phyloP scores from a whole-genome alignment of 257 asterid genomes.

The Lantana camara region DNA sequence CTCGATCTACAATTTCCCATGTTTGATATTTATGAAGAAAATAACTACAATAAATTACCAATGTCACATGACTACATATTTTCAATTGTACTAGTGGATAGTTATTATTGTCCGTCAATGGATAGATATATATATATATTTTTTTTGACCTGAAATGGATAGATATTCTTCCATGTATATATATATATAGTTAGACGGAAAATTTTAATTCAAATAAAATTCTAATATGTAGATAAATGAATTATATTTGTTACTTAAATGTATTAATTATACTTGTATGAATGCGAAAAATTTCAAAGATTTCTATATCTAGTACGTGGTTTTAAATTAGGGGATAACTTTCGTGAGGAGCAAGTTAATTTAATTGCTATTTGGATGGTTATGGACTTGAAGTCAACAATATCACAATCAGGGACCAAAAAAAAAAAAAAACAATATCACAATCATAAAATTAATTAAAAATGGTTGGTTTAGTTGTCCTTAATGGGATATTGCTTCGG shows the following conservation, averaged over 20 bases:
- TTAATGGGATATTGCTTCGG: no score
- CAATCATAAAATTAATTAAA: background rate
- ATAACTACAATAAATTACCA: background rate
- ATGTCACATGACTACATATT: no score
- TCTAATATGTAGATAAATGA: no score
- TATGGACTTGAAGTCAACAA: background rate
- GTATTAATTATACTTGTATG: background rate
- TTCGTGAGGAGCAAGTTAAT: slow-evolving; percentile 16
- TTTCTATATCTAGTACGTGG: slow-evolving; percentile 33
- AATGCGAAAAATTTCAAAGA: slow-evolving; percentile 21
- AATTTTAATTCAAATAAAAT: no score
- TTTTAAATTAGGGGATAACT: slow-evolving; percentile 16
- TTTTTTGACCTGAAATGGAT: no score
- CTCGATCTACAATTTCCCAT: slow-evolving; percentile 74
- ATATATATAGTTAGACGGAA: background rate
- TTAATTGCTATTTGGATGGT: slow-evolving; percentile 22
- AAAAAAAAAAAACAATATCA: no score
- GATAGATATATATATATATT: no score
- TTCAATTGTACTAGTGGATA: no score
- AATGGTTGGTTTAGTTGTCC: no score
- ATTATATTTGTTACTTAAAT: no score
- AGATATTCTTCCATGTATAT: no score
- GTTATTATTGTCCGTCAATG: no score
- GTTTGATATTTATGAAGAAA: background rate
- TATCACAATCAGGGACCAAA: background rate